Evolutionary conservation across 192 early-diverging fungal species (phyloP), one percentile per base, ranked within the genome.

Genomic region (Entrophospora sp.): DNA sequence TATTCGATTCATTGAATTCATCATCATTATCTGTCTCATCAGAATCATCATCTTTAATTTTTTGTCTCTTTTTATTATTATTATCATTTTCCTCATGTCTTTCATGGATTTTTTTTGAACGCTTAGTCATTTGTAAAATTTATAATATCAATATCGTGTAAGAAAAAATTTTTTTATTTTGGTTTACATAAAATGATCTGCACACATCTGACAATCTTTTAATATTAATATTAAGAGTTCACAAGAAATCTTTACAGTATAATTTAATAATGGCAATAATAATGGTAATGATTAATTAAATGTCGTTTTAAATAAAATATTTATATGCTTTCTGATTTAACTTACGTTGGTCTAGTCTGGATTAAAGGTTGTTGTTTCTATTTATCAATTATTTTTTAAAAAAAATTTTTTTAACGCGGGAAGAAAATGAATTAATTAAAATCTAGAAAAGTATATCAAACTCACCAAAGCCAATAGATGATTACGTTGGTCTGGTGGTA

Each of bases 401-500:
- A 25, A 34, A 55, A 55, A n/a, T n/a, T 53, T 16, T 32, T 13
- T 53, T 53, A 53, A 14, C n/a, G n/a, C n/a, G n/a, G n/a, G n/a
- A n/a, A n/a, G n/a, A n/a, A n/a, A 31, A 53, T 16, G 30, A n/a
- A 5, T 53, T 10, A 53, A 31, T 32, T 53, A 32, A 32, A 24
- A n/a, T 32, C 2, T 18, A n/a, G 20, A 45, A 45, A n/a, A 3
- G 9, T 24, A 8, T 22, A 5, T 48, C 25, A 4, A 31, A 34
- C 52, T n/a, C 31, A 56, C 52, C 52, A 56, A 22, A 18, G 52
- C 52, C 1, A 56, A 32, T 20, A 56, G 5, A 18, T 31, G 28
- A 34, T 56, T 56, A 35, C 52, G 52, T 35, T 64, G 61, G 16
- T 64, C 61, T 0, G 61, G 61, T 49, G 61, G 45, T 48, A 64